Base-by-base conservation (phyloP, 2,329 filamentous ascomycete genomes). In the Diaporthe citriasiana region DNA sequence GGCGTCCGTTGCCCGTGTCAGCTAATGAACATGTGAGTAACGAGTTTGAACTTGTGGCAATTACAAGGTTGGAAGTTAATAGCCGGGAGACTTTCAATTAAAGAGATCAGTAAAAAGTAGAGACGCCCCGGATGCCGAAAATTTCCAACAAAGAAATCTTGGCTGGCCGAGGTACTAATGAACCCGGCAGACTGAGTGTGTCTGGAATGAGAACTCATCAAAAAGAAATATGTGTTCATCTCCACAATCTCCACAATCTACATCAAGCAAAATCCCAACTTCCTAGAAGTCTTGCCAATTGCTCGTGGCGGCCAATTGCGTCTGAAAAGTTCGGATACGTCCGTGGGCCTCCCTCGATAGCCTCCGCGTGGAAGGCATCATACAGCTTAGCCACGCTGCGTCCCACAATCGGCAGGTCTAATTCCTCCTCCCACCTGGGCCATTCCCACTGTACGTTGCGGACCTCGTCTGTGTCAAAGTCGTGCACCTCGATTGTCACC, bases 341-440 rank as follows among this genome's bases (percentile, higher is more conserved):
- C 60, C 22, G 70, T 70, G 56, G n/a, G 8, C 30, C 35, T 51
- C 50, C 73, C 27, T 50, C 27, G 9, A 53, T 40, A 4, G 33
- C 22, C 22, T 75, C 45, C 3, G n/a, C 45, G 9, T 73, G 73
- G 81, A 86, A 90, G 1, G 83, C 84, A 77, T 93, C 90, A 80
- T 92, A 92, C 0, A 91, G 77, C 27, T 84, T 84, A 0, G 85
- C 90, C 38, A 92, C 86, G 76, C 86, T 88, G 70, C 87, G 83
- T 0, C 84, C 85, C 4, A 81, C 77, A 0, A 84, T 47, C 0
- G 87, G 85, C 25, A 90, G 74, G n/a, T 45, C 9, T 2, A n/a
- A 22, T 15, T 85, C 83, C 15, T 85, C 82, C 77, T 87, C 87
- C 81, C 85, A 87, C 4, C 85, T 84, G 19, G 82, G 80, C 82